Conservation (phyloP, 2,329 filamentous ascomycete genomes). For the Apiospora kogelbergensis region DNA sequence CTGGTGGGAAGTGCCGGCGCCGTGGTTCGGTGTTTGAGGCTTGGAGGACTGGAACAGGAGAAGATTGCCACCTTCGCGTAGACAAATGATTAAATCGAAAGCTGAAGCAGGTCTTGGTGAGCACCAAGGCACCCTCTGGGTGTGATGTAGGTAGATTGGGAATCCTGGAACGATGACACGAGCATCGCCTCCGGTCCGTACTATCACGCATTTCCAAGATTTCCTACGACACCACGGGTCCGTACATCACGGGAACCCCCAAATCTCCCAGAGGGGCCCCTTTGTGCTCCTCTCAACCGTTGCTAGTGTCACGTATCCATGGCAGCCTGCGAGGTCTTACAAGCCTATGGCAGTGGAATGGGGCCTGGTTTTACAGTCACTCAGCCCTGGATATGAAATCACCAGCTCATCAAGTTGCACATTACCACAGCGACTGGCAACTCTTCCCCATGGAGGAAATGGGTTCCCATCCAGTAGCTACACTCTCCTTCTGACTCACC, state of each 20-base stretch:
- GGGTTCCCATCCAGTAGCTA: not conserved
- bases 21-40: not conserved
- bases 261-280: not conserved
- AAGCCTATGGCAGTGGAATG: not conserved
- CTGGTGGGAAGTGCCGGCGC: not conserved
- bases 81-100: not conserved
- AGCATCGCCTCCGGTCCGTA: not conserved
- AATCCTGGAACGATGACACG: not conserved
- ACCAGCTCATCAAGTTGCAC: not conserved
- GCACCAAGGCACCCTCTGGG: not conserved
- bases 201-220: not conserved
- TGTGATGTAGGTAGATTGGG: not conserved
- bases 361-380: not conserved
- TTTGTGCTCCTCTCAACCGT: not conserved
- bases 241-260: not conserved
- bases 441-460: not conserved
- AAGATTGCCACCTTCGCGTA: not conserved
- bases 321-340: not conserved
- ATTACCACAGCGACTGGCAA: not conserved
- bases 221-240: not conserved
- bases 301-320: not conserved
- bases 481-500: not conserved
- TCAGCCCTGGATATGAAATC: not conserved
- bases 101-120: not conserved
- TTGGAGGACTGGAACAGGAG: not conserved